Evolutionary conservation across 805 yeast species (phyloP), one percentile per base, ranked within the genome.

Genomic region (Clavispora phyllophila): DNA sequence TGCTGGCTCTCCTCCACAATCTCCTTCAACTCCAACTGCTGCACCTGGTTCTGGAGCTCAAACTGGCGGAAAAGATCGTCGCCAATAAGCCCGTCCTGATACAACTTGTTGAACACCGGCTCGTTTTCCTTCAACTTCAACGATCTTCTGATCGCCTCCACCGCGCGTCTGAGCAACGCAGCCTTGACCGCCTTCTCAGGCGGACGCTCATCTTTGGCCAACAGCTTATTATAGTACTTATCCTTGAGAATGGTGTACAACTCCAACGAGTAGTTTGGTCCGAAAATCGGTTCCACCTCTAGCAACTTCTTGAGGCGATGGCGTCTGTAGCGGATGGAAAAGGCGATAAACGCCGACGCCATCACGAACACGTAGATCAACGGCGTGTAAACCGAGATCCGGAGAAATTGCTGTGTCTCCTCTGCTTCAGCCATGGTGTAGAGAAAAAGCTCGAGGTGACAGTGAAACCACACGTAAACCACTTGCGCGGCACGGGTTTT

Each of bases 1-100:
- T 66, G 51, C 60, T 87, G 88, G 34, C 93, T 88, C 63, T 87
- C 96, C 42, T 61, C 66, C 5, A 86, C 82, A 37, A 88, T 72
- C 45, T 83, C 90, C 61, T 81, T 78, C 50, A 93, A 67, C 63
- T 93, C 98, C 22, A 84, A 59, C 55, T 89, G 96, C 53, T 85
- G 84, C 47, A 89, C 61, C 63, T 87, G 87, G 44, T 76, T 77
- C 50, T 87, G 89, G 39, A 87, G 76, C 51, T 80, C 82, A 62
- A 77, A 89, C 54, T 93, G 82, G 61, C 85, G 84, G 75, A 79
- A 84, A 27, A 87, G 70, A 41, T 86, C 96, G 56, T 93, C 98
- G 26, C 97, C 97, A 48, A 93, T 82, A 14, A 89, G 80, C 0
- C 98, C 98, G 41, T 79, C 79, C 58, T 90, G 91, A 61, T 89